Base-by-base conservation (phyloP, 257 asterid genomes). In the Fraxinus quadrangulata region DNA sequence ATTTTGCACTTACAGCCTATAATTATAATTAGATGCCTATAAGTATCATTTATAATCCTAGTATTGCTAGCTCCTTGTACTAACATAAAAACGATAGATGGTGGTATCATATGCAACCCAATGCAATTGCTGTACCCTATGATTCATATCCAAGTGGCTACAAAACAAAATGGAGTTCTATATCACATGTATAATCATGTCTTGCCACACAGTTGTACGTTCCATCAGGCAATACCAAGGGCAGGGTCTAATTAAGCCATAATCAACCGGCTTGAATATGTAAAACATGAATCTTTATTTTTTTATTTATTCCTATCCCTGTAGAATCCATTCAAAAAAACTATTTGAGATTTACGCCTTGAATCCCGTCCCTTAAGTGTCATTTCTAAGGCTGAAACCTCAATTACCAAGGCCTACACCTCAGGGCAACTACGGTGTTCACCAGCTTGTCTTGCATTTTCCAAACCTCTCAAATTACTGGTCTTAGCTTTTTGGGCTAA, bases 211-310 rank as follows among this genome's bases (percentile, higher is more conserved):
- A 70, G 70, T 56, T 56, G 21, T 45, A 72, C 9, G 21, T 0
- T 71, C 40, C 54, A 65, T 49, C 66, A 11, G 12, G 40, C 28
- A 70, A 79, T 26, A 26, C 56, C 71, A 70, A 77, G 11, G 61
- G 49, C 17, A 40, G 40, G 49, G 76, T 26, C 23, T 17, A 54
- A 39, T 74, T 70, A 63, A 78, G 19, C 70, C 36, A 45, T 30
- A 28, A 28, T 34, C 9, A 31, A 74, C 66, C 11, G 4, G 65
- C 26, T 54, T 54, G 26, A 54, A 54, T 19, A n/a, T 54, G 65
- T 17, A 19, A 54, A 19, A 54, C 26, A 54, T 54, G 7, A 6
- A 54, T 54, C 65, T 17, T n/a, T 54, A n/a, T 24, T 54, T 54
- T 19, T n/a, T 54, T 7, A 54, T 54, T 54, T 17, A 14, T 17